These are phyloP conservation scores for Alternaria atra DNA, from an alignment of 2,329 filamentous ascomycete species.

Conservation along the genomic window DNA sequence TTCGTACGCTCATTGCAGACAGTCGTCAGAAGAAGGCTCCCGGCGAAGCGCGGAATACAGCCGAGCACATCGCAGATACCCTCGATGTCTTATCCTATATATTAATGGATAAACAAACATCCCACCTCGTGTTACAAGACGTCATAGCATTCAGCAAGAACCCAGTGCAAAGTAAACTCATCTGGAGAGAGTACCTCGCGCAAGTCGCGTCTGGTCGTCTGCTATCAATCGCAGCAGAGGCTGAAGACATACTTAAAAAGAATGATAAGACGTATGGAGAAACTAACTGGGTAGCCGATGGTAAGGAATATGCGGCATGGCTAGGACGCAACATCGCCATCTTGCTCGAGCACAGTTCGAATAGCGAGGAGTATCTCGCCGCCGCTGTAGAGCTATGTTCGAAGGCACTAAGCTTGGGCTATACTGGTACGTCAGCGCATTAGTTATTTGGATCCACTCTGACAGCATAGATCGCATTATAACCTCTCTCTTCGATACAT, in stretches of 20 bases:
- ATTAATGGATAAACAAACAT: conserved; percentile 56
- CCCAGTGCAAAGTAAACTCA: conserved; percentile 58
- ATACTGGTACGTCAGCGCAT: conserved; percentile 61
- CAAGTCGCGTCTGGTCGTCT: conserved; percentile 69
- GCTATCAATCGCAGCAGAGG: conserved; percentile 67
- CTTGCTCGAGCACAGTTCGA: conserved; percentile 54
- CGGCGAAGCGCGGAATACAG: conserved; percentile 40
- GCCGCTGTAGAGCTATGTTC: conserved; percentile 57
- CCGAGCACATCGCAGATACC: conserved; percentile 51
- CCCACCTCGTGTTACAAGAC: conserved; percentile 57
- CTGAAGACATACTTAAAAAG: conserved; percentile 60
- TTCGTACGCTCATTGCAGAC: conserved; percentile 66
- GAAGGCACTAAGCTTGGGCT: conserved; percentile 74
- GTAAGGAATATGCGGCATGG: conserved; percentile 74
- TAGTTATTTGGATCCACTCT: background rate
- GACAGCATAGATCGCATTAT: conserved; percentile 33
- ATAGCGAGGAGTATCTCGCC: conserved; percentile 45
- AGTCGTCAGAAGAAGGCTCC: conserved; percentile 46
- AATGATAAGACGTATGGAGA: conserved; percentile 24
- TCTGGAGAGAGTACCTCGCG: conserved; percentile 71
- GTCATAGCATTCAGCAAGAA: conserved; percentile 53
- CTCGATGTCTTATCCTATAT: conserved; percentile 55
- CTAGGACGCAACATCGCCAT: conserved; percentile 69
- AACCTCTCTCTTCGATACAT: conserved; percentile 22
- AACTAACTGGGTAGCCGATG: conserved; percentile 70